Evolutionary conservation across 1,284 basidiomycete genomes (phyloP), one percentile per base, ranked within the genome.

Genomic region (Heliocybe sulcata): DNA sequence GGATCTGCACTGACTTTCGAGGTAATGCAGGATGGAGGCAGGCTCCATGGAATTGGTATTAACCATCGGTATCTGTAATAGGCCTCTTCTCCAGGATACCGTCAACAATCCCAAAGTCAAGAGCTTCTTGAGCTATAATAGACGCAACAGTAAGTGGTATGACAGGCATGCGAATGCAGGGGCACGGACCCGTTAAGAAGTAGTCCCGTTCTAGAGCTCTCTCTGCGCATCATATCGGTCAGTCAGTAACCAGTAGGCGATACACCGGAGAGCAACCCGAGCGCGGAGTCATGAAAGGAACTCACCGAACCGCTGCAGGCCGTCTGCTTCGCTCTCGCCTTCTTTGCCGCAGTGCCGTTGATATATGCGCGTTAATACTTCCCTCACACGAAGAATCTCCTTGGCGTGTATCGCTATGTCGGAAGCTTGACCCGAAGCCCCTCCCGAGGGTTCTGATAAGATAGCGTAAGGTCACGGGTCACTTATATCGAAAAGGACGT

Each of bases 331-430:
- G 53, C 68, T 76, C 70, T 96, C 93, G 38, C 75, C 83, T 31
- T 77, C 73, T 60, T 77, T 77, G 20, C 70, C 78, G 67, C 92
- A 95, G 63, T 92, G 89, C 60, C 76, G 76, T 69, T 88, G 86
- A 73, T 95, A 95, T 63, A 96, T 93, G 56, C 79, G 77, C 19
- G 92, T 96, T 56, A 94, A 75, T 12, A 87, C 70, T 58, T 89
- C 80, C 45, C 93, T 82, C 57, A 95, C 85, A 35, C 93, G 84
- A 33, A 97, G 77, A 62, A 97, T 97, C 72, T 97, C 93, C 67
- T 89, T 90, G 1, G 94, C 94, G 63, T 94, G 92, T 57, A 97
- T 94, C 14, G 92, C 92, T 59, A 97, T 94, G 72, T 97, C 94
- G 45, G 88, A 88, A 23, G 94, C 94, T 70, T 94, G 93, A 2